phyloP scores from a whole-genome alignment of 306 rosid species.

The Sophora flavescens region DNA sequence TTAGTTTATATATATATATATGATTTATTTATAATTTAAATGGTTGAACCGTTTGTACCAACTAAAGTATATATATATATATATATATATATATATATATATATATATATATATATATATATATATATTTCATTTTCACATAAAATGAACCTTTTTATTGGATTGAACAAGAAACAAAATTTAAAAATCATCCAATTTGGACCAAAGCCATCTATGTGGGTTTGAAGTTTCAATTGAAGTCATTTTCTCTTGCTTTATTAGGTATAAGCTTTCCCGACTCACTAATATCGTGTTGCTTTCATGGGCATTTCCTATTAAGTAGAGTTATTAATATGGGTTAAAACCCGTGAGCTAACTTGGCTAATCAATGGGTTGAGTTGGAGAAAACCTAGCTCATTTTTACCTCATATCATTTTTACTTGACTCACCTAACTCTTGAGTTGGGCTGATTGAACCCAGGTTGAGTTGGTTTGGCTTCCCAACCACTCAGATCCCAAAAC shows the following conservation, averaged over 20 bases:
- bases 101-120: not conserved
- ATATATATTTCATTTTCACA: not conserved
- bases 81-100: not conserved
- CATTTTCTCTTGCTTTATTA: conserved; percentile 53
- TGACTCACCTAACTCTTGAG: too few species aligned
- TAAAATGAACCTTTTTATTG: not conserved
- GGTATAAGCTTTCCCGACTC: conserved; percentile 43
- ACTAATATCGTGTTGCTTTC: conserved; percentile 30
- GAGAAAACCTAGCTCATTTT: too few species aligned
- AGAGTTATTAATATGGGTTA: too few species aligned
- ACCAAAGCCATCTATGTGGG: conserved; percentile 18
- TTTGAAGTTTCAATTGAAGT: conserved; percentile 40
- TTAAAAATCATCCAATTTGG: conserved; percentile 36
- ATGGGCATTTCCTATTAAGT: conserved; percentile 31
- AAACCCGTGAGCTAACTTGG: too few species aligned
- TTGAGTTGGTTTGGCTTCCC: too few species aligned
- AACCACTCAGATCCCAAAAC: too few species aligned
- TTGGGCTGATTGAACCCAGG: too few species aligned
- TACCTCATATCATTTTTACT: too few species aligned
- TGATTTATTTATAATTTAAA: too few species aligned
- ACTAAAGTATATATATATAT: not conserved
- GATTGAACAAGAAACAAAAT: conserved; percentile 38
- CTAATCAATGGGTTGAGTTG: too few species aligned
- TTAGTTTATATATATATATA: too few species aligned
- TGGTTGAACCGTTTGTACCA: too few species aligned